Percentiles rank a stretch among this genome's conserved stretches.
Conservation (phyloP, 1,284 basidiomycete genomes). For the Irpex sp. region DNA sequence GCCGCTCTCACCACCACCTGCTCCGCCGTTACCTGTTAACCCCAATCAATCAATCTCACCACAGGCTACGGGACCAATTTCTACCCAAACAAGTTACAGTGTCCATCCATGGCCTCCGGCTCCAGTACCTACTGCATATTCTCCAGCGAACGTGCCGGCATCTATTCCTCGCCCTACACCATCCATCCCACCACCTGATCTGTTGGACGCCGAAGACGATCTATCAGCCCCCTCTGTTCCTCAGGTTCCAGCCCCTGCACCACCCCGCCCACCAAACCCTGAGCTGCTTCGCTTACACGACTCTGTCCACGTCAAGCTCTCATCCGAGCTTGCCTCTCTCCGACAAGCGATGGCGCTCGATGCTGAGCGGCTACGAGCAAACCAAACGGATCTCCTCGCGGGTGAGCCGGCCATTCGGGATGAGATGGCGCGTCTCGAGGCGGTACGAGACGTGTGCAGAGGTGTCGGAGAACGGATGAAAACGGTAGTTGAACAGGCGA, state of each 20-base stretch:
- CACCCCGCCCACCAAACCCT: slow-evolving; percentile 86
- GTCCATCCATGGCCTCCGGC: slow-evolving; percentile 5
- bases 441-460: slow-evolving; percentile 90
- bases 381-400: slow-evolving; percentile 80
- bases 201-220: slow-evolving; percentile 35
- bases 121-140: slow-evolving; percentile 13
- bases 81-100: not conserved
- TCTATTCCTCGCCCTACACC: slow-evolving; percentile 25
- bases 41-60: slow-evolving; percentile 3
- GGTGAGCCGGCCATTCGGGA: slow-evolving; percentile 93
- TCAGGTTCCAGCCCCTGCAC: slow-evolving; percentile 36
- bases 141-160: slow-evolving; percentile 12
- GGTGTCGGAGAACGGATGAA: slow-evolving; percentile 70
- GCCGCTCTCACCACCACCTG: not conserved
- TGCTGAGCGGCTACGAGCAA: slow-evolving; percentile 71
- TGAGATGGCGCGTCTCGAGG: slow-evolving; percentile 93
- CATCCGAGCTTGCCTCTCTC: slow-evolving; percentile 65
- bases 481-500: slow-evolving; percentile 59
- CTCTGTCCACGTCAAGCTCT: slow-evolving; percentile 74
- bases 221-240: slow-evolving; percentile 15
- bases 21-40: slow-evolving; percentile 3
- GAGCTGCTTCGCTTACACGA: slow-evolving; percentile 85
- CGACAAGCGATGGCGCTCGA: slow-evolving; percentile 65
- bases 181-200: slow-evolving; percentile 28
- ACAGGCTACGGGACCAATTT: not conserved